These are phyloP conservation scores for Novymonas esmeraldas DNA, from an alignment of 208 protist species.

Conservation along the genomic window DNA sequence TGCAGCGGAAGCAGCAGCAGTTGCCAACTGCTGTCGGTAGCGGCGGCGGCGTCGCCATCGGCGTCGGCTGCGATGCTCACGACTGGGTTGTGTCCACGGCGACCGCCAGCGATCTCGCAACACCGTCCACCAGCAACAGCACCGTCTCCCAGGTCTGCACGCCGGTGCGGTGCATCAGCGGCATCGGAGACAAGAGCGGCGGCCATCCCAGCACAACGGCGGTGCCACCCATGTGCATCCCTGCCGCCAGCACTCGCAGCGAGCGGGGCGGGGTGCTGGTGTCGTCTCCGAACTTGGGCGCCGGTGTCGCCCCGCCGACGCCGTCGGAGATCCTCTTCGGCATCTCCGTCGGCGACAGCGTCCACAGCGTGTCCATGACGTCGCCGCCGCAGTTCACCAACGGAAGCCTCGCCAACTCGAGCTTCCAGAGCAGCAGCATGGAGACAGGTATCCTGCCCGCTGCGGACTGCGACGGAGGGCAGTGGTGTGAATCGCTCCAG, in stretches of 20 bases:
- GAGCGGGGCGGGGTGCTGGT: no score
- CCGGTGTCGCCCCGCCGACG: not conserved
- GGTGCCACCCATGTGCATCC: not conserved
- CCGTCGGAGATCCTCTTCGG: slow-evolving; percentile 35
- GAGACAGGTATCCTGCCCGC: not conserved
- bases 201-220: not conserved
- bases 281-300: not conserved
- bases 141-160: not conserved
- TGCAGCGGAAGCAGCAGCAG: no score
- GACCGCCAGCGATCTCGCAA: not conserved
- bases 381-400: no score
- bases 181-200: not conserved
- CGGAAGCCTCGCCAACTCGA: slow-evolving; percentile 5
- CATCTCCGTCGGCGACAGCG: slow-evolving; percentile 10
- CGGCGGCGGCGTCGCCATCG: no score
- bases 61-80: no score
- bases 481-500: slow-evolving; percentile 1
- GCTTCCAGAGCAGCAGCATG: slow-evolving; percentile 5
- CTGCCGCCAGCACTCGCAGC: no score
- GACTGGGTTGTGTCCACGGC: no score
- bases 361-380: not conserved
- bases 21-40: no score
- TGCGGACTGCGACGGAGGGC: not conserved
- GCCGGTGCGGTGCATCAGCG: not conserved
- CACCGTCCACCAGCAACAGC: not conserved